Evolutionary conservation across 2,329 filamentous ascomycete genomes (phyloP).

Genomic region (Aphanoascus verrucosus): DNA sequence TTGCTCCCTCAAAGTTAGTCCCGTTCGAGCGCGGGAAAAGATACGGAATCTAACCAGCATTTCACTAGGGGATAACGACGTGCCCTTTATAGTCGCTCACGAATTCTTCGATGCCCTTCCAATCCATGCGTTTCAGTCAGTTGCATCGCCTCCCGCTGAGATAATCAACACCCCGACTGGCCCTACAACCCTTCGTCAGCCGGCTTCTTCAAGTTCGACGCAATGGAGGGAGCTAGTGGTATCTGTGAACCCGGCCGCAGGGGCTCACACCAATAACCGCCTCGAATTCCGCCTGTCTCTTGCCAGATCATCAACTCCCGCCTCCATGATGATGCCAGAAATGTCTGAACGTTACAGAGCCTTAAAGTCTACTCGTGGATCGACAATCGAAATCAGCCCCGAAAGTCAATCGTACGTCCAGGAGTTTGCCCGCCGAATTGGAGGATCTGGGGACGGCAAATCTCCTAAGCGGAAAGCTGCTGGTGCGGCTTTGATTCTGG

Average conservation of each 20-base stretch:
- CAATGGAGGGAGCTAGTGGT: slow-evolving; percentile 81
- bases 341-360: slow-evolving; percentile 67
- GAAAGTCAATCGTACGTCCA: slow-evolving; percentile 70
- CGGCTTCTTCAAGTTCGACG: slow-evolving; percentile 33
- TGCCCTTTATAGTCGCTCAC: slow-evolving; percentile 88
- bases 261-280: slow-evolving; percentile 39
- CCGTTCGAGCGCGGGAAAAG: slow-evolving; percentile 10
- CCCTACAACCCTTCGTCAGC: slow-evolving; percentile 37
- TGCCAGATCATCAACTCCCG: slow-evolving; percentile 63
- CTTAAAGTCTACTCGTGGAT: slow-evolving; percentile 55
- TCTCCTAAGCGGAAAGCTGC: slow-evolving; percentile 43
- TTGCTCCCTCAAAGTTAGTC: slow-evolving; percentile 59
- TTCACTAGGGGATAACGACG: slow-evolving; percentile 51
- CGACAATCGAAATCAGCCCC: slow-evolving; percentile 81
- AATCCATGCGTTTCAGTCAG: slow-evolving; percentile 85
- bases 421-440: slow-evolving; percentile 77
- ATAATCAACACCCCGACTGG: slow-evolving; percentile 42
- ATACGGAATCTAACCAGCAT: slow-evolving; percentile 10
- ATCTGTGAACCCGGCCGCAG: slow-evolving; percentile 51
- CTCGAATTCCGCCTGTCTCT: slow-evolving; percentile 84
- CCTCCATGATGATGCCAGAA: slow-evolving; percentile 75
- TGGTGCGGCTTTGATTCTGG: slow-evolving; percentile 86
- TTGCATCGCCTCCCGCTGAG: slow-evolving; percentile 42
- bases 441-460: slow-evolving; percentile 42
- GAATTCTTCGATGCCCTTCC: slow-evolving; percentile 98